Percentiles rank a stretch among this genome's conserved stretches.
Evolutionary conservation across 2,329 filamentous ascomycete species (phyloP).

Genomic region (Cryoendolithus antarcticus): DNA sequence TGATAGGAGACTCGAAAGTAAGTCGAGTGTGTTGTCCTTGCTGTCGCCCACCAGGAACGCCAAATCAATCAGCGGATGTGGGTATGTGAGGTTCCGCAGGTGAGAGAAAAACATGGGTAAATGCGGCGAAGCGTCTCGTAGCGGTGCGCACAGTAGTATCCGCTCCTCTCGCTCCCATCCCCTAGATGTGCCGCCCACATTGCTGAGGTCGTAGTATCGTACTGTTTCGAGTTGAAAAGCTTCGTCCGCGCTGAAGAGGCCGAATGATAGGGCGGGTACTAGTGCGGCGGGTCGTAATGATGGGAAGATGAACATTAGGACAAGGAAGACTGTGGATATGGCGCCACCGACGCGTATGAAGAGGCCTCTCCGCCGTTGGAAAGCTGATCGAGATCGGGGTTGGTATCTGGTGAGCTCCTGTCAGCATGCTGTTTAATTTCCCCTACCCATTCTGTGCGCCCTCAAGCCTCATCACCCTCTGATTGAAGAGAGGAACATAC

Average conservation of each 20-base stretch:
- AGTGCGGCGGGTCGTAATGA: constrained; percentile 51
- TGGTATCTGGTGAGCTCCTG: constrained; percentile 52
- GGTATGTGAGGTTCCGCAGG: constrained; percentile 90
- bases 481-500: constrained; percentile 6
- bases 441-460: constrained; percentile 5
- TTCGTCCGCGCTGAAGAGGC: constrained; percentile 51
- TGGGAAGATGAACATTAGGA: constrained; percentile 62
- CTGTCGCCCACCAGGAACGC: constrained; percentile 96
- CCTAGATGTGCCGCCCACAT: constrained; percentile 78
- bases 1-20: constrained; percentile 64
- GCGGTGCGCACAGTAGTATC: constrained; percentile 84
- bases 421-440: constrained; percentile 1
- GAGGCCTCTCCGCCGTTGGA: constrained; percentile 61
- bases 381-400: constrained; percentile 57
- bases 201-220: constrained; percentile 88
- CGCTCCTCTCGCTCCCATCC: constrained; percentile 96
- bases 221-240: constrained; percentile 83
- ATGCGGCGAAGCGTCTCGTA: constrained; percentile 85
- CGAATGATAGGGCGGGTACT: constrained; percentile 53
- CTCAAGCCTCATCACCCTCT: neutral
- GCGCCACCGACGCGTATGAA: constrained; percentile 53
- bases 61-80: constrained; percentile 88
- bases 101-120: constrained; percentile 98
- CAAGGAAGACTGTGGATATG: constrained; percentile 43
- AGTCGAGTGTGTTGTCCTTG: constrained; percentile 73